These are phyloP conservation scores for Atkinsonella hypoxylon DNA, from an alignment of 2,329 filamentous ascomycete species.

Conservation along the genomic window DNA sequence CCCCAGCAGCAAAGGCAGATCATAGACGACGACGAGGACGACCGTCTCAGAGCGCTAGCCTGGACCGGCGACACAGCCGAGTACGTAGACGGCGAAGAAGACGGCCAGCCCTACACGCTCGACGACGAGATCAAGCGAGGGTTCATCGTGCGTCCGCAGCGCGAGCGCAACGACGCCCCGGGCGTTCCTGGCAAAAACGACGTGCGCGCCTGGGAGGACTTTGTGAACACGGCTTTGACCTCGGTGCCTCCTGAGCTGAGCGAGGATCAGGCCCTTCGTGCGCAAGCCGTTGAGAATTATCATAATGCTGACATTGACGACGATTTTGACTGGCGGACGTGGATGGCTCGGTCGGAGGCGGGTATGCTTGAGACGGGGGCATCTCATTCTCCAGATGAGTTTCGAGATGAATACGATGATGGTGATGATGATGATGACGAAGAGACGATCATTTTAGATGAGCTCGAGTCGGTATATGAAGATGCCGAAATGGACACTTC, in stretches of 20 bases:
- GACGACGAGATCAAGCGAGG: slow-evolving; percentile 24
- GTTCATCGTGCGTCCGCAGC: slow-evolving; percentile 14
- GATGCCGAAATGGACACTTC: not conserved
- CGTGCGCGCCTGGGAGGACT: slow-evolving; percentile 14
- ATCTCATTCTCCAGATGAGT: not conserved
- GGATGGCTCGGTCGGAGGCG: slow-evolving; percentile 10
- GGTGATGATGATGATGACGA: slow-evolving; percentile 8
- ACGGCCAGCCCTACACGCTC: slow-evolving; percentile 10
- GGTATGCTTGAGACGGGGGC: too few species aligned
- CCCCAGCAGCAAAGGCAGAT: slow-evolving; percentile 26
- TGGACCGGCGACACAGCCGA: slow-evolving; percentile 18
- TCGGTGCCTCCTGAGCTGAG: slow-evolving; percentile 12
- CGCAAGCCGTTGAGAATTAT: slow-evolving; percentile 14
- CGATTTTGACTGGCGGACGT: slow-evolving; percentile 13
- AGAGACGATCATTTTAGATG: slow-evolving; percentile 1
- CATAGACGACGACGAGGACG: slow-evolving; percentile 22
- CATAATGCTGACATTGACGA: slow-evolving; percentile 7
- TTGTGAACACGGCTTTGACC: slow-evolving; percentile 14
- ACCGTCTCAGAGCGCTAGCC: slow-evolving; percentile 22
- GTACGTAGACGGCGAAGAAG: not conserved
- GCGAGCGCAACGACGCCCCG: slow-evolving; percentile 5
- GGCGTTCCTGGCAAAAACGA: slow-evolving; percentile 10
- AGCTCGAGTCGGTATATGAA: not conserved
- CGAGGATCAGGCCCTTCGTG: slow-evolving; percentile 15
- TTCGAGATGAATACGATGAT: not conserved